Evolutionary conservation across 805 yeast species (phyloP).

Genomic region (Kurtzmaniella cleridarum): DNA sequence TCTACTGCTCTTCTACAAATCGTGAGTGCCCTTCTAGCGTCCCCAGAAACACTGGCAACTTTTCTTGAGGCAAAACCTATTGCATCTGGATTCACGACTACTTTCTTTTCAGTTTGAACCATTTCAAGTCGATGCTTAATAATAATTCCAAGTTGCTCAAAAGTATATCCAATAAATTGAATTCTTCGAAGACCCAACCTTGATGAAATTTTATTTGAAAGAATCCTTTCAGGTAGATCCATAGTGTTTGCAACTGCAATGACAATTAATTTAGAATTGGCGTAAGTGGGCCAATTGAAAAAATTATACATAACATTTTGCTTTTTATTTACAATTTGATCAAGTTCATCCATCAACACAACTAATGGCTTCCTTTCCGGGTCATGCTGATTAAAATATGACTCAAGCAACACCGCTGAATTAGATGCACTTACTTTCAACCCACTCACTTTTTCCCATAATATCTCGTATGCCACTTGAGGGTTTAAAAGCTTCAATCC

Average conservation of each 20-base stretch:
- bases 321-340: slow-evolving; percentile 77
- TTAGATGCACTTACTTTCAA: slow-evolving; percentile 51
- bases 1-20: slow-evolving; percentile 88
- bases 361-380: slow-evolving; percentile 52
- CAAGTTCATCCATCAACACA: slow-evolving; percentile 85
- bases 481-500: slow-evolving; percentile 84
- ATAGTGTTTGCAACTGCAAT: slow-evolving; percentile 95
- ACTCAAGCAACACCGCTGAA: slow-evolving; percentile 64
- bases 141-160: slow-evolving; percentile 68
- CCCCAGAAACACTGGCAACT: slow-evolving; percentile 95
- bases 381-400: slow-evolving; percentile 45
- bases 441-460: slow-evolving; percentile 75
- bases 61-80: slow-evolving; percentile 88
- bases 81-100: slow-evolving; percentile 60
- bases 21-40: slow-evolving; percentile 87
- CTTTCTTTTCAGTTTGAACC: slow-evolving; percentile 31
- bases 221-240: slow-evolving; percentile 89
- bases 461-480: slow-evolving; percentile 68
- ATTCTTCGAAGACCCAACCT: slow-evolving; percentile 84
- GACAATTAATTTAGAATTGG: slow-evolving; percentile 73
- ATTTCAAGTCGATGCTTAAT: slow-evolving; percentile 63
- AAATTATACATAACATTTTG: slow-evolving; percentile 91
- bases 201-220: slow-evolving; percentile 85
- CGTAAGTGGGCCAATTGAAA: slow-evolving; percentile 94
- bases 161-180: slow-evolving; percentile 84